These are phyloP conservation scores for Trichophyton schoenleinii DNA, from an alignment of 2,329 filamentous ascomycete species.

Conservation along the genomic window DNA sequence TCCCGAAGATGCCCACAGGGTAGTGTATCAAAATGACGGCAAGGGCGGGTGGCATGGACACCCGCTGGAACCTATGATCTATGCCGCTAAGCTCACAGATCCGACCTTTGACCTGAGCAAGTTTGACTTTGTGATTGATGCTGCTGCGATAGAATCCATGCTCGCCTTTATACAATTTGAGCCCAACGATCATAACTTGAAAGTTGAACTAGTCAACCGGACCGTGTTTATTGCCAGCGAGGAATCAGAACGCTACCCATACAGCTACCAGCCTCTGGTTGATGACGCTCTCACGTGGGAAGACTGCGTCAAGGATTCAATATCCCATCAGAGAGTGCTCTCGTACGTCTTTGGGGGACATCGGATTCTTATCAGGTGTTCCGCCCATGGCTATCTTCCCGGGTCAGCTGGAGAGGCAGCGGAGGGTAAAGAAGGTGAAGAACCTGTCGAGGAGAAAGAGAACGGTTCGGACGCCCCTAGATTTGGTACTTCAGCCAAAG, in stretches of 20 bases:
- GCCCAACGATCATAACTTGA: conserved; percentile 6
- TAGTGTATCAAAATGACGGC: too few relatives aligned
- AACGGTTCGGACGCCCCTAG: neutral
- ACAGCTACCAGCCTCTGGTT: too few relatives aligned
- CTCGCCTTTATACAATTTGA: conserved; percentile 21
- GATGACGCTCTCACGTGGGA: conserved; percentile 36
- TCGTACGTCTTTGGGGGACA: conserved; percentile 46
- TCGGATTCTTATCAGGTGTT: conserved; percentile 42
- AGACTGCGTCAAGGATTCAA: conserved; percentile 39
- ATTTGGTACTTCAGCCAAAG: neutral
- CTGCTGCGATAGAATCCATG: conserved; percentile 49
- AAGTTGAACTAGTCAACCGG: conserved; percentile 42
- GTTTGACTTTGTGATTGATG: conserved; percentile 48
- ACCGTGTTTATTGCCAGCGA: conserved; percentile 52
- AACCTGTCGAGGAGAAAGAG: neutral
- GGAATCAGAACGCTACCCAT: conserved; percentile 47
- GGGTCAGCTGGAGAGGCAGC: conserved; percentile 12
- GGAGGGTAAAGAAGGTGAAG: neutral
- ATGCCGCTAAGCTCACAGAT: conserved; percentile 30
- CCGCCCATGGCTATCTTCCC: conserved; percentile 47
- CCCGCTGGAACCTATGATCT: conserved; percentile 35
- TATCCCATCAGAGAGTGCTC: conserved; percentile 51
- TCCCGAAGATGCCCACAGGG: too few relatives aligned
- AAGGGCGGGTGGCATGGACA: conserved; percentile 23
- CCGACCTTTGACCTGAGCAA: conserved; percentile 23